A percentile compares a stretch with the other conserved stretches of the same genome.
Evolutionary conservation across 208 protist species (phyloP).

Genomic region (Porcisia deanei): DNA sequence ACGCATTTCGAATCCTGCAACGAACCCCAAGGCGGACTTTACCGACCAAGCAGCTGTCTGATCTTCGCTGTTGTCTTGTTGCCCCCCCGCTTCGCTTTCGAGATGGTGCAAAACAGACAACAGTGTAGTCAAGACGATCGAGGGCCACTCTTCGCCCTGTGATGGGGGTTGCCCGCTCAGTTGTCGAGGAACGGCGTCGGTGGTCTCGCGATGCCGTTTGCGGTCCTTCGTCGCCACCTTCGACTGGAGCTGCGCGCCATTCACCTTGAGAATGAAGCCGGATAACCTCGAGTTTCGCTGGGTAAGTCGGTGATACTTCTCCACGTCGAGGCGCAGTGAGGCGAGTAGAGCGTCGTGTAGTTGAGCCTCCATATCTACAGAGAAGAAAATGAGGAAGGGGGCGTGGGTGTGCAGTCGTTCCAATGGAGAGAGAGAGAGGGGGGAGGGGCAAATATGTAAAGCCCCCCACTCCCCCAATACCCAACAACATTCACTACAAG

Average conservation of each 20-base stretch:
- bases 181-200: background rate
- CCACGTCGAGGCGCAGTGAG: background rate
- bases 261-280: background rate
- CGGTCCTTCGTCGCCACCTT: background rate
- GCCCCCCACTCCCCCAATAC: too few relatives aligned
- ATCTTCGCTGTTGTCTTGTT: background rate
- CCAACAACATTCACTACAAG: too few relatives aligned
- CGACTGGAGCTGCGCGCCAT: background rate
- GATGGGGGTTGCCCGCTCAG: background rate
- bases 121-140: background rate
- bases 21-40: background rate
- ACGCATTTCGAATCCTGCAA: constrained; percentile 19
- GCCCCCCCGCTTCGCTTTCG: background rate
- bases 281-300: background rate
- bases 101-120: background rate
- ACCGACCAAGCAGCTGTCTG: background rate
- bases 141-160: background rate
- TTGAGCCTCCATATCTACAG: background rate
- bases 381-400: background rate
- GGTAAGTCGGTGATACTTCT: background rate
- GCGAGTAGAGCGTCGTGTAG: background rate
- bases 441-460: background rate
- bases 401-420: background rate
- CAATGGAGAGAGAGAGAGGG: background rate
- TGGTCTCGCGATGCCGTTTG: constrained; percentile 1